These are phyloP conservation scores for Trifolium pratense DNA, from an alignment of 306 rosid genomes.

Conservation along the genomic window DNA sequence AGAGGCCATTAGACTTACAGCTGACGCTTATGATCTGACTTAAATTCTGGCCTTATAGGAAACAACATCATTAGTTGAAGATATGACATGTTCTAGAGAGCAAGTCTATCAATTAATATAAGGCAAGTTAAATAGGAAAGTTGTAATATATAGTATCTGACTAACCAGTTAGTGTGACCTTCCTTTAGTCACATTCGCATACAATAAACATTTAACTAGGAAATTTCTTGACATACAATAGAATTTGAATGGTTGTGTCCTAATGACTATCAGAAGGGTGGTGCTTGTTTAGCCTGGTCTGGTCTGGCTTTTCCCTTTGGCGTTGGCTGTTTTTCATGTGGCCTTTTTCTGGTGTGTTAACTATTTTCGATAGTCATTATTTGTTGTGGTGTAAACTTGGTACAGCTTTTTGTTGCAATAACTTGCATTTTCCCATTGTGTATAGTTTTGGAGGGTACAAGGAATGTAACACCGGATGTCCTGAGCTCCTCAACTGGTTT, in stretches of 20 bases:
- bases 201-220: not conserved
- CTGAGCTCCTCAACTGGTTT: slow-evolving; percentile 86
- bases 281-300: not conserved
- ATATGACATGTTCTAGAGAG: not conserved
- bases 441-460: slow-evolving; percentile 84
- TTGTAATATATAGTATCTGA: not conserved
- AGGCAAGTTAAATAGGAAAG: slow-evolving; percentile 2
- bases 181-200: not conserved
- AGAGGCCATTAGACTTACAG: not conserved
- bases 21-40: not conserved
- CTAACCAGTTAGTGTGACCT: not conserved
- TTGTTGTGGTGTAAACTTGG: slow-evolving; percentile 3
- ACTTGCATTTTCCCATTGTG: slow-evolving; percentile 30
- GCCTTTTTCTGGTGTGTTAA: slow-evolving; percentile 14
- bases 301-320: slow-evolving; percentile 11
- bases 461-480: slow-evolving; percentile 79
- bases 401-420: slow-evolving; percentile 25
- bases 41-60: not conserved
- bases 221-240: not conserved
- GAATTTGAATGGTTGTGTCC: slow-evolving; percentile 1
- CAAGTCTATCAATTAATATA: not conserved
- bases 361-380: slow-evolving; percentile 24
- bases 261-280: not conserved
- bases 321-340: not conserved
- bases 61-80: not conserved